Conservation (phyloP, 805 yeast species). For the Candida ascalaphidarum region DNA sequence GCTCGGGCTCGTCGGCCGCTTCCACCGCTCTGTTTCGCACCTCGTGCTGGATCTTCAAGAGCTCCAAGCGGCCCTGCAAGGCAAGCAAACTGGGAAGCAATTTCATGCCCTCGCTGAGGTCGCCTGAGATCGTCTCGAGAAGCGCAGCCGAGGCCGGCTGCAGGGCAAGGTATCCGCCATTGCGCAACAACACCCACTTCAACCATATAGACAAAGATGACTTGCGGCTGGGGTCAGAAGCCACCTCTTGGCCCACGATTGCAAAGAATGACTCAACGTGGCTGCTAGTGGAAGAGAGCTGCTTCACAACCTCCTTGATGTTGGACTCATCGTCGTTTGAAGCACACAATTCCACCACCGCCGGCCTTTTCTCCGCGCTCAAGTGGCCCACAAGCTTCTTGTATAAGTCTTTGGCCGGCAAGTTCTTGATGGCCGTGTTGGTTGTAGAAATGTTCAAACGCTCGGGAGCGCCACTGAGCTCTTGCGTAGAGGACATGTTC, state of each 20-base stretch:
- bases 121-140: conserved; percentile 48
- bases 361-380: conserved; percentile 2
- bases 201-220: conserved; percentile 51
- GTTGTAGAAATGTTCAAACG: too few relatives aligned
- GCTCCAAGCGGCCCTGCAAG: conserved; percentile 77
- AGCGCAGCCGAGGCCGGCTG: conserved; percentile 47
- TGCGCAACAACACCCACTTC: conserved; percentile 66
- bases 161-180: conserved; percentile 57
- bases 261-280: conserved; percentile 16
- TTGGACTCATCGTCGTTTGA: conserved; percentile 19
- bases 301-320: conserved; percentile 26
- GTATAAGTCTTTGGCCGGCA: conserved; percentile 13
- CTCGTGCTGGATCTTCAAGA: conserved; percentile 67
- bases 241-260: conserved; percentile 17
- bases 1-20: conserved; percentile 7
- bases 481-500: conserved; percentile 6
- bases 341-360: conserved; percentile 16
- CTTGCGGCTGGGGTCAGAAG: conserved; percentile 17
- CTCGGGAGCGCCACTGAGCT: conserved; percentile 16
- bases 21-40: conserved; percentile 35
- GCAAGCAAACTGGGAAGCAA: conserved; percentile 63
- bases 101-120: conserved; percentile 47
- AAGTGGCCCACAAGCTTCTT: conserved; percentile 9
- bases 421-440: conserved; percentile 16
- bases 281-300: conserved; percentile 13